phyloP scores from a whole-genome alignment of 1,284 basidiomycete species.

The Malassezia sp. region DNA sequence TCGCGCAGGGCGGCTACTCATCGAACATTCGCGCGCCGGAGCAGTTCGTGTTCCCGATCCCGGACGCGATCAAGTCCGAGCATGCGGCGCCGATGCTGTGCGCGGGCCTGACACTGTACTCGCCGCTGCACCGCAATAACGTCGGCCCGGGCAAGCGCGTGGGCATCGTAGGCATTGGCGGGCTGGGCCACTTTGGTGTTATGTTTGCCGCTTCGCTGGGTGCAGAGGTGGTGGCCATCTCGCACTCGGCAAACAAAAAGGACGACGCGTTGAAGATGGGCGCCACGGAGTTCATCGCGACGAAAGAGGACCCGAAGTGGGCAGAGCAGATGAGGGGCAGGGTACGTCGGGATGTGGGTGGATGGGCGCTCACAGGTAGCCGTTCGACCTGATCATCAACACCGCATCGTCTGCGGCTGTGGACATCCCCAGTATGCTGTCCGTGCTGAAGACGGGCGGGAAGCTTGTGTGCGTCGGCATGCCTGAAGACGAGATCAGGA shows the following conservation, averaged over 20 bases:
- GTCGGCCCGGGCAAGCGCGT: slow-evolving; percentile 58
- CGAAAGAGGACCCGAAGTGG: slow-evolving; percentile 38
- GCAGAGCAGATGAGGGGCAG: slow-evolving; percentile 27
- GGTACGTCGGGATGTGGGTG: no score
- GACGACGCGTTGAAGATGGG: slow-evolving; percentile 59
- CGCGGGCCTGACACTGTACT: slow-evolving; percentile 59
- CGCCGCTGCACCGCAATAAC: slow-evolving; percentile 57
- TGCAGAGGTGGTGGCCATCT: slow-evolving; percentile 58
- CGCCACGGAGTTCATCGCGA: slow-evolving; percentile 49
- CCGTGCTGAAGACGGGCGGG: slow-evolving; percentile 53
- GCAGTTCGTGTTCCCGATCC: slow-evolving; percentile 62
- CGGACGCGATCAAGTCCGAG: slow-evolving; percentile 54
- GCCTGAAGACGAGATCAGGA: slow-evolving; percentile 49
- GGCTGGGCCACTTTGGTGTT: slow-evolving; percentile 49
- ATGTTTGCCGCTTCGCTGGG: slow-evolving; percentile 56
- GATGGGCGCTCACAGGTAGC: no score
- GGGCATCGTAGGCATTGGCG: slow-evolving; percentile 54
- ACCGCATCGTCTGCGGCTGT: slow-evolving; percentile 49
- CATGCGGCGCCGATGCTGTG: slow-evolving; percentile 54
- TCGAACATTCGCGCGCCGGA: slow-evolving; percentile 59
- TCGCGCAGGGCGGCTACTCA: slow-evolving; percentile 56
- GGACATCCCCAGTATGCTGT: slow-evolving; percentile 50
- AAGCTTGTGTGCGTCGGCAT: slow-evolving; percentile 54
- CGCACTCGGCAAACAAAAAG: slow-evolving; percentile 57
- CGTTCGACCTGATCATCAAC: slow-evolving; percentile 58